phyloP scores from a whole-genome alignment of 2,329 filamentous ascomycete species.

The Ophiostoma ips region DNA sequence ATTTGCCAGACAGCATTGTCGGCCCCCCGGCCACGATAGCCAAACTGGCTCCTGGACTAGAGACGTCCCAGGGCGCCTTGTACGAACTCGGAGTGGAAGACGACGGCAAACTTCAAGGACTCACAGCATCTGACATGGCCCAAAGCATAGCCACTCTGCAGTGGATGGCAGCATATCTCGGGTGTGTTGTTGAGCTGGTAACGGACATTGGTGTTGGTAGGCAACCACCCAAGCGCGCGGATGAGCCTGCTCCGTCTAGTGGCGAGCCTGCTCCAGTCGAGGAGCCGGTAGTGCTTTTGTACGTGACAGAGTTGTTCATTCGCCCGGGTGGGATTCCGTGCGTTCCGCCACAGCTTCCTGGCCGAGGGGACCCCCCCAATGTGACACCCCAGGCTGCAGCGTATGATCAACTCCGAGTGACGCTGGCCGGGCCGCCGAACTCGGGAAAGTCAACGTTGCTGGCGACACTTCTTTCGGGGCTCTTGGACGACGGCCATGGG shows the following conservation, averaged over 20 bases:
- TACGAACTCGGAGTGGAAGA: conserved; percentile 97
- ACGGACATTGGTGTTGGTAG: no score
- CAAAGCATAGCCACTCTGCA: conserved; percentile 77
- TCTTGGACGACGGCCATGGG: conserved; percentile 80
- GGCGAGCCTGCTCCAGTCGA: no score
- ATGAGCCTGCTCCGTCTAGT: conserved; percentile 16
- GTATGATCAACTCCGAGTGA: conserved; percentile 64
- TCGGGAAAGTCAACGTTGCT: conserved; percentile 87
- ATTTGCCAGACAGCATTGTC: conserved; percentile 40
- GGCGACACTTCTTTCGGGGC: conserved; percentile 76
- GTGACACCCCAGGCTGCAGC: no score
- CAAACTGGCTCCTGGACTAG: conserved; percentile 61
- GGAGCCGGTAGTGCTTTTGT: no score
- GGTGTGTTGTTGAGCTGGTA: conserved; percentile 76
- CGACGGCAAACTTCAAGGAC: conserved; percentile 77
- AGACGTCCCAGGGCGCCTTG: conserved; percentile 82
- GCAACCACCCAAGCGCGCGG: no score
- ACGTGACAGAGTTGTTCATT: no score
- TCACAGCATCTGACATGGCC: conserved; percentile 81
- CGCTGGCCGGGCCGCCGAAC: conserved; percentile 75
- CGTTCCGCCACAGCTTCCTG: no score
- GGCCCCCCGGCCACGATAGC: conserved; percentile 33
- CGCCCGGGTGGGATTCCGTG: no score
- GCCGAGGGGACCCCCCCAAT: no score
- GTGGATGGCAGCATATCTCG: conserved; percentile 84